Evolutionary conservation across 1,284 basidiomycete species (phyloP), one percentile per base, ranked within the genome.

Genomic region (Cystobasidiaceae sp.): DNA sequence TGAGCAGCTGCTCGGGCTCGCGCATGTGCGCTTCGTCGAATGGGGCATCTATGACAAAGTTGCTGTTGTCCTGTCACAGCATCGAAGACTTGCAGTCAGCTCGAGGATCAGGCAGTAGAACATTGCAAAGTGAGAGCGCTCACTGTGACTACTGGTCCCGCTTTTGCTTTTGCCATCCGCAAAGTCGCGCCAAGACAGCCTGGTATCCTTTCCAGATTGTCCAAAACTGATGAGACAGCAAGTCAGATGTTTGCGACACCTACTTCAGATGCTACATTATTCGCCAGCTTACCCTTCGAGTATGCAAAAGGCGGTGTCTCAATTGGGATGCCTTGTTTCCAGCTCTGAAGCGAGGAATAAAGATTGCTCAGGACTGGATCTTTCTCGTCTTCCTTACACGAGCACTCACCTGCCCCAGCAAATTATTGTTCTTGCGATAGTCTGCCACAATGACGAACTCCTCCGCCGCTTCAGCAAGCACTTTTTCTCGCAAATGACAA

Each of bases 251-350:
- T 6, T 8, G 9, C 25, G 48, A 25, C 23, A 6, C 11, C 9
- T 28, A 28, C 32, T 50, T 9, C 17, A 25, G 5, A 28, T 27
- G 11, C 13, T 13, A 8, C 15, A 9, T 21, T 27, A 9, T 50
- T 32, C n/a, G 27, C 17, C 27, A n/a, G n/a, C 58, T 19, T 23
- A 62, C 59, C 59, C 52, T 88, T 89, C 46, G 86, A 88, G 76
- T 96, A 96, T 3, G 93, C 94, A 75, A 97, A 97, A 0, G 93
- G 92, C 1, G 89, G 90, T 23, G 97, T 93, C 79, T 98, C 94
- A 68, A 98, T 86, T 0, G 94, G 94, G 17, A 98, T 86, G 21
- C 96, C 94, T 75, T 62, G 33, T n/a, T 39, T 62, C 60, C 60
- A 62, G n/a, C 32, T 52, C 60, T 52, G 45, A 28, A 39, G 37